Evolutionary conservation across 306 rosid species (phyloP), one percentile per base, ranked within the genome.

Genomic region (Glycine tomentella): DNA sequence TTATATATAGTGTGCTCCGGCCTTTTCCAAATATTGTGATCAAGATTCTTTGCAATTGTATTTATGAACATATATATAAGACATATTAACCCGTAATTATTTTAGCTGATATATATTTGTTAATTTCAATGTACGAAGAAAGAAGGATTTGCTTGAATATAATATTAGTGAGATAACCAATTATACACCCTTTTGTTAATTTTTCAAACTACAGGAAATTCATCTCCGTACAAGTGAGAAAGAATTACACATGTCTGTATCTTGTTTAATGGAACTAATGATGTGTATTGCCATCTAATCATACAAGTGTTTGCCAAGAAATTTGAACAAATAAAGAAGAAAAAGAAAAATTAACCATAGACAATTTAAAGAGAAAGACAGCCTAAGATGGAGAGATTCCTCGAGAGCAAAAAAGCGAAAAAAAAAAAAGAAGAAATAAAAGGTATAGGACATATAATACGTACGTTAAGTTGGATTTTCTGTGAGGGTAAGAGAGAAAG

Each of bases 321-420:
- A 77, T 56, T 56, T n/a, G 52, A 67, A 65, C 3, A 42, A 73
- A 25, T 25, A 25, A 53, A 81, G 76, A 50, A 45, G 17, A 75
- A 83, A 8, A 8, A 46, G 31, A 58, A 81, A 78, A 74, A 62
- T 36, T 44, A 59, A 48, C n/a, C 76, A 65, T 36, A 64, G 34
- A 58, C 10, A 74, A 61, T 42, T 10, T 13, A 87, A 80, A 84
- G 62, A 55, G 72, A 72, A 15, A 71, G 68, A 75, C 78, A 74
- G 87, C 83, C 87, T 63, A 84, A 85, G 84, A 83, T 74, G 86
- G 88, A 81, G 31, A 25, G 84, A 84, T 87, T 87, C 89, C 63
- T 81, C 74, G 57, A 73, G 74, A 14, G 87, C 78, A 51, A 78
- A 79, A 88, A 75, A 50, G 80, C 80, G 17, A 63, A 12, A 13